Evolutionary conservation across 2,329 filamentous ascomycete species (phyloP).

Genomic region (Colletotrichum sp.): DNA sequence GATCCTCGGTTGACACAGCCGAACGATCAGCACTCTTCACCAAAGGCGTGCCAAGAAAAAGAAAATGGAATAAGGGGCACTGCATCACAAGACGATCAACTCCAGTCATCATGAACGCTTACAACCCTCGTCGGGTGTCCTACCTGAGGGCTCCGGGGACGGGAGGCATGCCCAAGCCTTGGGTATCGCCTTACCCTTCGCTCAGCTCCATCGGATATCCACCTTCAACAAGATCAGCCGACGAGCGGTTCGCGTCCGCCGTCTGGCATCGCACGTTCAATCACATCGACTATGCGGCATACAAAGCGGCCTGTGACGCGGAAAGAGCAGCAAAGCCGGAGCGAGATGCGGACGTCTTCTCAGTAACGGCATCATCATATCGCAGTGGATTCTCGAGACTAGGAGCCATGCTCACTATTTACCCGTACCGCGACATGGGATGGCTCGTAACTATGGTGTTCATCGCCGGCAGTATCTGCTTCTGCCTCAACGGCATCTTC

Average conservation of each 20-base stretch:
- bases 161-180: neutral
- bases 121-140: constrained; percentile 19
- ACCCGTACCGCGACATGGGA: constrained; percentile 17
- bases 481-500: constrained; percentile 10
- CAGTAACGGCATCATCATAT: neutral
- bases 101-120: constrained; percentile 15
- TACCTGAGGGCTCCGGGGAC: constrained; percentile 4
- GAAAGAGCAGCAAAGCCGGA: constrained; percentile 10
- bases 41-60: neutral
- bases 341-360: neutral
- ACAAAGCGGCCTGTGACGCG: constrained; percentile 16
- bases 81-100: neutral
- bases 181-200: constrained; percentile 9
- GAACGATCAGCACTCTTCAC: neutral
- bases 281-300: constrained; percentile 14
- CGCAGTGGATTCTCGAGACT: neutral
- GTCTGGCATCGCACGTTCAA: constrained; percentile 17
- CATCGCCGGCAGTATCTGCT: neutral
- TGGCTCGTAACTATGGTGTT: constrained; percentile 17
- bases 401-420: constrained; percentile 14
- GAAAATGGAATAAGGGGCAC: neutral
- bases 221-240: neutral
- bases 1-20: neutral
- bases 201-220: constrained; percentile 16
- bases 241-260: constrained; percentile 5